Conservation (phyloP, 2,329 filamentous ascomycete genomes). For the Trichocomaceae sp. region DNA sequence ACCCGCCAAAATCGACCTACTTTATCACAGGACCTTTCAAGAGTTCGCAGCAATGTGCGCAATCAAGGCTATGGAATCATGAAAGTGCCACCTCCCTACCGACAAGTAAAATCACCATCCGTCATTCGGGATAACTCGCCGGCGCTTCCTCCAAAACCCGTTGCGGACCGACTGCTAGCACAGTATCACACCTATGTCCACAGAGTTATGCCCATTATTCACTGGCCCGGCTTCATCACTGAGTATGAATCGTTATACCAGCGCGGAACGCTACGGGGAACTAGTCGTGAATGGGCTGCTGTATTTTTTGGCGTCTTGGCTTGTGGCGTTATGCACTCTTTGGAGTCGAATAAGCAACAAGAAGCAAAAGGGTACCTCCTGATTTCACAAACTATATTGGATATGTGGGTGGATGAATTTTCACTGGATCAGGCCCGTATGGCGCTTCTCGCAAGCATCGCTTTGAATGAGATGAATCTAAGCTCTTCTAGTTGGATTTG, state of each 20-base stretch:
- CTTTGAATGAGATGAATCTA: conserved; percentile 76
- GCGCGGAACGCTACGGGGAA: conserved; percentile 52
- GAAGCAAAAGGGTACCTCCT: conserved; percentile 64
- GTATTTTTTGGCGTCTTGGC: conserved; percentile 79
- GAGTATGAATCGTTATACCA: conserved; percentile 73
- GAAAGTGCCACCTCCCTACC: conserved; percentile 66
- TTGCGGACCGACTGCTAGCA: conserved; percentile 65
- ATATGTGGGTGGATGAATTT: conserved; percentile 75
- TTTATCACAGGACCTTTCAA: conserved; percentile 61
- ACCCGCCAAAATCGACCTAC: conserved; percentile 57
- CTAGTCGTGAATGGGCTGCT: conserved; percentile 65
- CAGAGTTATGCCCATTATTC: conserved; percentile 72
- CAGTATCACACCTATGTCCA: conserved; percentile 74
- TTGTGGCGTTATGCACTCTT: conserved; percentile 68
- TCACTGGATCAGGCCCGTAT: conserved; percentile 68
- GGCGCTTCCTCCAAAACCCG: conserved; percentile 61
- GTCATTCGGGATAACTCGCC: conserved; percentile 51
- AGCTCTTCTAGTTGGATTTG: conserved; percentile 81
- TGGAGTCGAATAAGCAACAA: conserved; percentile 50
- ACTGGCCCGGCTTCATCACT: conserved; percentile 76
- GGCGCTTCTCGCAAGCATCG: conserved; percentile 67
- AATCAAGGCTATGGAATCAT: conserved; percentile 71
- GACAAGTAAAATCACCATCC: conserved; percentile 45
- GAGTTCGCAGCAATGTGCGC: conserved; percentile 65
- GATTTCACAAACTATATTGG: conserved; percentile 60